Conservation (phyloP, 495 filamentous ascomycete genomes). For the Pyronema domesticum region DNA sequence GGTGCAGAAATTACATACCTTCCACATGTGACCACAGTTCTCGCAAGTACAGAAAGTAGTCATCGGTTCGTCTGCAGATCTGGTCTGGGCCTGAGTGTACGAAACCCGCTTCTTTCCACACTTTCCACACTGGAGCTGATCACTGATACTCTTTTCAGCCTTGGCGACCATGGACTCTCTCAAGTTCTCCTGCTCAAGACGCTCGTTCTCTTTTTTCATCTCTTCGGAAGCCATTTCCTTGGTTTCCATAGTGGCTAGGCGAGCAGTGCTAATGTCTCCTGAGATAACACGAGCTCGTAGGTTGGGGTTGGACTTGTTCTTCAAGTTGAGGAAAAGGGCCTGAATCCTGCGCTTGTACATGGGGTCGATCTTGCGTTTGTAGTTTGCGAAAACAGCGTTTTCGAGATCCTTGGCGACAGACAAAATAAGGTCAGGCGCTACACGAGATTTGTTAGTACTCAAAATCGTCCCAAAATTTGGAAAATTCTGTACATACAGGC, state of each 20-base stretch:
- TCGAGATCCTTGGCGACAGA: conserved; percentile 46
- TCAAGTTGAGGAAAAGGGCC: conserved; percentile 80
- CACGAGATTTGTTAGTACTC: neutral
- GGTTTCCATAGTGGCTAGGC: conserved; percentile 49
- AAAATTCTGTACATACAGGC: conserved; percentile 28
- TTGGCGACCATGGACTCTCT: conserved; percentile 83
- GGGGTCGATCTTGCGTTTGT: conserved; percentile 46
- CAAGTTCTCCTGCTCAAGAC: conserved; percentile 77
- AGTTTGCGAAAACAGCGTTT: conserved; percentile 52
- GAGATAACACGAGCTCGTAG: conserved; percentile 57
- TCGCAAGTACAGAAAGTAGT: conserved; percentile 50
- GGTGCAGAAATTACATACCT: conserved; percentile 18
- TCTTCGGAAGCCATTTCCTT: conserved; percentile 59
- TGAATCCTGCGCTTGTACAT: conserved; percentile 74
- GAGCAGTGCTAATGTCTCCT: conserved; percentile 48
- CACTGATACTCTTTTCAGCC: conserved; percentile 71
- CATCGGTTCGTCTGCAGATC: conserved; percentile 84
- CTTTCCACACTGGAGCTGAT: conserved; percentile 68
- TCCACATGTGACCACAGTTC: conserved; percentile 60
- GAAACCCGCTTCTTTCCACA: conserved; percentile 84
- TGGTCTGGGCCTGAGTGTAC: conserved; percentile 90
- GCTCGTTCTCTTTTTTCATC: conserved; percentile 45
- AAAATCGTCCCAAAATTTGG: neutral
- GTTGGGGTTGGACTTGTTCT: conserved; percentile 66
- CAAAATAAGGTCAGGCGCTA: conserved; percentile 30